These are phyloP conservation scores for Crepidotus variabilis DNA, from an alignment of 768 basidiomycete genomes.

Conservation along the genomic window DNA sequence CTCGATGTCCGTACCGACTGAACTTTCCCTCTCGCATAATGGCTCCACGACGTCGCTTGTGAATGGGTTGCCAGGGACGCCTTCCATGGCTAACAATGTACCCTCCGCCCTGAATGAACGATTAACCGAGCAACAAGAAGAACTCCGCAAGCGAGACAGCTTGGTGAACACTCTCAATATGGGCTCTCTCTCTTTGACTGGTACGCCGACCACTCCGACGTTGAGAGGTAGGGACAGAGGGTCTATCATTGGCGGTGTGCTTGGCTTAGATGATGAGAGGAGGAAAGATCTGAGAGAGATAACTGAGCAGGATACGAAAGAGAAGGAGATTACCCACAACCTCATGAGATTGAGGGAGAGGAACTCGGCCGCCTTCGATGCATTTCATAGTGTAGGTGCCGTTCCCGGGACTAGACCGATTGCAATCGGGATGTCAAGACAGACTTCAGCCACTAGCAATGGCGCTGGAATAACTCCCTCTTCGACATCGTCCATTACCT, in stretches of 20 bases:
- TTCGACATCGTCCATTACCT: neutral
- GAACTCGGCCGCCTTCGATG: constrained; percentile 60
- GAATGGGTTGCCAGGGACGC: neutral
- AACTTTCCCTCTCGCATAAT: neutral
- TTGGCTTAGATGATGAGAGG: constrained; percentile 47
- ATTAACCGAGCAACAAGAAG: constrained; percentile 5
- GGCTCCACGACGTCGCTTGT: neutral
- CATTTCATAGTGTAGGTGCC: constrained; percentile 54
- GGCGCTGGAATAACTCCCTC: neutral
- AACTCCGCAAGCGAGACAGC: constrained; percentile 18
- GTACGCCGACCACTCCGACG: constrained; percentile 14
- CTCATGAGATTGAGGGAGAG: constrained; percentile 36
- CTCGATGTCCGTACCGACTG: neutral
- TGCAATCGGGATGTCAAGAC: constrained; percentile 32
- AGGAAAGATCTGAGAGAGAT: constrained; percentile 44
- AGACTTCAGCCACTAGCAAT: constrained; percentile 25
- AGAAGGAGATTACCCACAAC: constrained; percentile 32
- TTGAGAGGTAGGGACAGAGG: constrained; percentile 58
- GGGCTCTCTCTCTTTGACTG: constrained; percentile 6
- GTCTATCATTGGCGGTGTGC: neutral
- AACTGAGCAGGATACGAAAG: constrained; percentile 33
- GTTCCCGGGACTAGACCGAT: constrained; percentile 5
- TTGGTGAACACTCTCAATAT: constrained; percentile 3
- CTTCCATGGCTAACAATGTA: neutral
- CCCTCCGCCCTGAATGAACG: neutral